Base-by-base conservation (phyloP, 768 basidiomycete species). In the Gyrodon lividus region DNA sequence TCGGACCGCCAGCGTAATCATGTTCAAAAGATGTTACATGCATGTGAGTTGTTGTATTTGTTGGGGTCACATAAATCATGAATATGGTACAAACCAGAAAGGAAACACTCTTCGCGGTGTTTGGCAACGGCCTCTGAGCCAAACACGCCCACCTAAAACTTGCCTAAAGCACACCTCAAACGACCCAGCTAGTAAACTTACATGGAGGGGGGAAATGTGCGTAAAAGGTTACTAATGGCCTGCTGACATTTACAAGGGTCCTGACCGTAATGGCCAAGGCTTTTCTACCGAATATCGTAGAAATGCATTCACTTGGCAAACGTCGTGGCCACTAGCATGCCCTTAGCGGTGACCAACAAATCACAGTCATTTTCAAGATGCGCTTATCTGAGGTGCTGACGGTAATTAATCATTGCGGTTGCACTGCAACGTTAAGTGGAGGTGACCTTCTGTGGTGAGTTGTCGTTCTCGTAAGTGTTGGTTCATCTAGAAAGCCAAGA, bases 101-200 rank as follows among this genome's bases (percentile, higher is more conserved):
- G 33, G 33, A n/a, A 35, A 23, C 14, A 6, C 28, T 43, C 26
- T 24, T 28, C 16, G 41, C 16, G 6, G 5, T 48, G 47, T 48
- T 48, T 48, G 47, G 28, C 47, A 48, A 48, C 28, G 31, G 38
- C 47, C 28, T 41, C 37, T 13, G 38, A 48, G 30, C 39, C 39
- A 48, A 48, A 48, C 39, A 48, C 23, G 33, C 39, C n/a, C 20
- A 28, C 41, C 19, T 23, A 17, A 35, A 35, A 35, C 6, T 20
- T n/a, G n/a, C n/a, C 22, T 41, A 20, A 42, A 10, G 6, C 23
- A 30, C n/a, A n/a, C n/a, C n/a, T n/a, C n/a, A n/a, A n/a, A n/a
- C n/a, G n/a, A n/a, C n/a, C n/a, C n/a, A n/a, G n/a, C n/a, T n/a
- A n/a, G n/a, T n/a, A n/a, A n/a, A n/a, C n/a, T 22, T 26, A 26